A percentile compares a stretch with the other conserved stretches of the same genome.
Evolutionary conservation across 2,329 filamentous ascomycete genomes (phyloP).

Genomic region (Arthroderma sp.): DNA sequence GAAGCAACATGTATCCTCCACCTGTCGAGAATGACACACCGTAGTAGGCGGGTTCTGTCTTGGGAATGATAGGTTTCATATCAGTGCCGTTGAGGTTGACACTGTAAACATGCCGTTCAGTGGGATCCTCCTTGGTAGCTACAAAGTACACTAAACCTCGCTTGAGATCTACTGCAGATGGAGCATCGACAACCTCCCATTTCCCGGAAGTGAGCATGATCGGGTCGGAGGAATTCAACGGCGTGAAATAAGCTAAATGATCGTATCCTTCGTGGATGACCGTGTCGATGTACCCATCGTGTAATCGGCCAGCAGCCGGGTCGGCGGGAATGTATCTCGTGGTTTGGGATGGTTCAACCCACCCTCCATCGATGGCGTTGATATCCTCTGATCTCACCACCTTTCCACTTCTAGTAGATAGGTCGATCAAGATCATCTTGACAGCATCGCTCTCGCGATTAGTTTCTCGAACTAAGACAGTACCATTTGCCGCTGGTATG

Average conservation of each 20-base stretch:
- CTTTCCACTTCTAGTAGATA: conserved; percentile 56
- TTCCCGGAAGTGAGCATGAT: conserved; percentile 72
- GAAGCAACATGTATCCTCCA: conserved; percentile 70
- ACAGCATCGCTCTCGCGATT: conserved; percentile 90
- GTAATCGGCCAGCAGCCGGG: conserved; percentile 54
- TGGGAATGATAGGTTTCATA: conserved; percentile 61
- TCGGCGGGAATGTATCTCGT: conserved; percentile 81
- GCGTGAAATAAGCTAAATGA: conserved; percentile 85
- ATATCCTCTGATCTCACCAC: conserved; percentile 70
- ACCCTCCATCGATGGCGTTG: conserved; percentile 77
- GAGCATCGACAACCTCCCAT: conserved; percentile 84
- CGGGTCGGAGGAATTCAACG: conserved; percentile 69
- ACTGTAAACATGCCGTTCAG: conserved; percentile 82
- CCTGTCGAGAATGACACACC: conserved; percentile 69
- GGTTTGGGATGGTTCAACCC: conserved; percentile 86
- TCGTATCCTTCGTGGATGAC: conserved; percentile 77
- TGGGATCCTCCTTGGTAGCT: conserved; percentile 72
- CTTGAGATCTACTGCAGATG: conserved; percentile 69
- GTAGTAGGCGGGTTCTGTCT: conserved; percentile 63
- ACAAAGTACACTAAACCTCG: conserved; percentile 86
- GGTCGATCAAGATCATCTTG: conserved; percentile 75
- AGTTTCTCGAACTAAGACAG: conserved; percentile 78
- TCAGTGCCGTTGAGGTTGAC: conserved; percentile 71
- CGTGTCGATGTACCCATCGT: conserved; percentile 89
- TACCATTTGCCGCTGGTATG: conserved; percentile 68